Evolutionary conservation across 2,329 filamentous ascomycete species (phyloP).

Genomic region (Arthroderma uncinatum): DNA sequence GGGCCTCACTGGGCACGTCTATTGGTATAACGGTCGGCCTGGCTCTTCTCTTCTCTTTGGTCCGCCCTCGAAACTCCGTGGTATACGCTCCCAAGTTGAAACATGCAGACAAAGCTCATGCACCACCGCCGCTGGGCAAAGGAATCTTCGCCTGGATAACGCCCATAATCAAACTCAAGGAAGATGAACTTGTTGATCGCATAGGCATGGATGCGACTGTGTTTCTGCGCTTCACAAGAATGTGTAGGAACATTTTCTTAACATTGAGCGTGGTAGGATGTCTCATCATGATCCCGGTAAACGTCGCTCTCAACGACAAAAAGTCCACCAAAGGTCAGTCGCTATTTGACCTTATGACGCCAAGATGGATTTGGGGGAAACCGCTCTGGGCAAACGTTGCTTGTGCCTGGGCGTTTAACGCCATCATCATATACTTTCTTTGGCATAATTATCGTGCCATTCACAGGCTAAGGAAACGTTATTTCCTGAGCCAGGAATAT

Average conservation of each 20-base stretch:
- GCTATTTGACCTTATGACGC: constrained; percentile 39
- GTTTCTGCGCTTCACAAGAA: constrained; percentile 76
- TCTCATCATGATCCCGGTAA: constrained; percentile 68
- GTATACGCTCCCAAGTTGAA: constrained; percentile 93
- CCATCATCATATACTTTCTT: constrained; percentile 66
- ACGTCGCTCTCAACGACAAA: constrained; percentile 46
- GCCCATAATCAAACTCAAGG: constrained; percentile 66
- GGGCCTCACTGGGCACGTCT: constrained; percentile 70
- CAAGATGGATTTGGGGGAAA: constrained; percentile 38
- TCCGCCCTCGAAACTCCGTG: constrained; percentile 81
- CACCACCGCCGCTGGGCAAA: constrained; percentile 74
- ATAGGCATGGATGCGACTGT: constrained; percentile 85
- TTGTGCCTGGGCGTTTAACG: constrained; percentile 54
- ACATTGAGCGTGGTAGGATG: constrained; percentile 61
- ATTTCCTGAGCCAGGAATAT: constrained; percentile 79
- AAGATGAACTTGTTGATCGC: constrained; percentile 64
- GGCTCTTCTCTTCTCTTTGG: constrained; percentile 70
- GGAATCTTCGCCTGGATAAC: constrained; percentile 79
- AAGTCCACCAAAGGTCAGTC: constrained; percentile 18
- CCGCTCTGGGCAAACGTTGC: constrained; percentile 50
- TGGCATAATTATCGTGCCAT: constrained; percentile 85
- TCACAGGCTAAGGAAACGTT: constrained; percentile 57
- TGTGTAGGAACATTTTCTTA: constrained; percentile 86
- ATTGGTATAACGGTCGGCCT: constrained; percentile 62
- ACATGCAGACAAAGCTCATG: constrained; percentile 80